Base-by-base conservation (phyloP, 805 yeast genomes). In the Yamadazyma endophytica region DNA sequence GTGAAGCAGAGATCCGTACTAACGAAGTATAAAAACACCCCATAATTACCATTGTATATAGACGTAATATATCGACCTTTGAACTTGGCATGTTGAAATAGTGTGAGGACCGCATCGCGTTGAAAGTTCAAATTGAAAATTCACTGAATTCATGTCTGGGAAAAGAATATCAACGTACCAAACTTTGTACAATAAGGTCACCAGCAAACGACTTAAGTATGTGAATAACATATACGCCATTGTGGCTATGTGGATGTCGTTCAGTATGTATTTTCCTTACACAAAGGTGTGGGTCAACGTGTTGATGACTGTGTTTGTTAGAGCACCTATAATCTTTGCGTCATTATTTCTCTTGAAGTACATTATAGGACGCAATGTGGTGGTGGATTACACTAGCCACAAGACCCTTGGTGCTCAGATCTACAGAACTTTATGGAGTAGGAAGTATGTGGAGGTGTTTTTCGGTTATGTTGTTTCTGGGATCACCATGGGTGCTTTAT, bases 371-470 rank as follows among this genome's bases (percentile, higher is more conserved):
- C 38, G 36, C 13, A 43, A 46, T 24, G 42, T 58, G 12, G 50
- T 58, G 3, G 67, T 61, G 16, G 60, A 54, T 17, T 60, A 43
- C 32, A 44, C 63, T 4, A 32, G 43, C 12, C 49, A 51, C 28
- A 60, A 58, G 32, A 56, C 68, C 4, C 51, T 62, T 39, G 58
- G 51, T 1, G 41, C 46, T 13, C 70, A 64, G 24, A 40, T 58
- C 13, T 41, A 45, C 28, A 35, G 49, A 30, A 32, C 50, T 1
- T 27, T 59, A 13, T 26, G 43, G 14, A 43, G 54, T 12, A 36
- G 39, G 22, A 35, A 32, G 13, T 56, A 43, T 29, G 25, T 50
- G 24, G 26, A 34, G 11, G 41, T 46, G 23, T 31, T 43, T 9
- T 18, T 39, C 4, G 55, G 43, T 32, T 56, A 54, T 39, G 26